Percentiles rank a stretch among this genome's conserved stretches.
Conservation (phyloP, 1,139 yeast species). For the Yamadazyma pseudoaaseri region DNA sequence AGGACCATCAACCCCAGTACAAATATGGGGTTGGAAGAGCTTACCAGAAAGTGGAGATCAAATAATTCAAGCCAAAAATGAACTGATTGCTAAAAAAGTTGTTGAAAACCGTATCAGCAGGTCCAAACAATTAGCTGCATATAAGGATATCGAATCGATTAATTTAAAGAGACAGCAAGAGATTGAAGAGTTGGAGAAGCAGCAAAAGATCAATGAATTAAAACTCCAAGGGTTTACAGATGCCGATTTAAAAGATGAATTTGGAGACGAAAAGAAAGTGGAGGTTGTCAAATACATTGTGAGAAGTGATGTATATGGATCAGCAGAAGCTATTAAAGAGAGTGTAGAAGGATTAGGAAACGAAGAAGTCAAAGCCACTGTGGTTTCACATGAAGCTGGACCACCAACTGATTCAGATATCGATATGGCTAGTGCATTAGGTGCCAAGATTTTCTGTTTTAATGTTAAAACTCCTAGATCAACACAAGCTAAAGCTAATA, state of each 20-base stretch:
- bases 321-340: slow-evolving; percentile 65
- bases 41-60: slow-evolving; percentile 91
- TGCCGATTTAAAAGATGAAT: slow-evolving; percentile 28
- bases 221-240: slow-evolving; percentile 57
- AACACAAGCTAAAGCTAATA: slow-evolving; percentile 58
- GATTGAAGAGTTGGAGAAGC: slow-evolving; percentile 45
- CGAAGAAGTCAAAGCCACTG: slow-evolving; percentile 70
- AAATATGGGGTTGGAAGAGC: slow-evolving; percentile 92
- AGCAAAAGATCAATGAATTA: slow-evolving; percentile 53
- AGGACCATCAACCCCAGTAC: slow-evolving; percentile 88
- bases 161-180: slow-evolving; percentile 57
- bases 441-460: slow-evolving; percentile 75
- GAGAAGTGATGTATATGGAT: slow-evolving; percentile 84
- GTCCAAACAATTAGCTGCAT: slow-evolving; percentile 57
- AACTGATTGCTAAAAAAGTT: slow-evolving; percentile 73
- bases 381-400: slow-evolving; percentile 79
- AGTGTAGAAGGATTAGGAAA: slow-evolving; percentile 81
- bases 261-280: slow-evolving; percentile 20
- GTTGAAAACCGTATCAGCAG: slow-evolving; percentile 61
- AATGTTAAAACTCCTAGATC: slow-evolving; percentile 71
- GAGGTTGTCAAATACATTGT: slow-evolving; percentile 50
- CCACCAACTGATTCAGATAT: slow-evolving; percentile 81
- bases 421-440: slow-evolving; percentile 74
- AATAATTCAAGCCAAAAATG: slow-evolving; percentile 73
- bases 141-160: slow-evolving; percentile 65